Evolutionary conservation across 192 early-diverging fungal species (phyloP), one percentile per base, ranked within the genome.

Genomic region (Haplosporangium gracile): DNA sequence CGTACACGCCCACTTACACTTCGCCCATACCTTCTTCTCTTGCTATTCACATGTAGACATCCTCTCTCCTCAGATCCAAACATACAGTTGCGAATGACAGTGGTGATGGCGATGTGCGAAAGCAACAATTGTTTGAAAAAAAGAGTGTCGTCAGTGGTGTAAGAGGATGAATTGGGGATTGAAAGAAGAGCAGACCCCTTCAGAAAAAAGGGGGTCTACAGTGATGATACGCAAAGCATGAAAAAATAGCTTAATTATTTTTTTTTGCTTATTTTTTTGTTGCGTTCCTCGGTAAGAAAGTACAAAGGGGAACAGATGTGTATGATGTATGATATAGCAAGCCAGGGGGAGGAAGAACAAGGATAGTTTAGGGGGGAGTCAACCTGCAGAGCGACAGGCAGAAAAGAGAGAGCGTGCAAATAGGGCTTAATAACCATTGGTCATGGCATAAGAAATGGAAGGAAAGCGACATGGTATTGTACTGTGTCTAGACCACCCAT

Each of bases 221-320:
- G 16, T 49, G 18, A 3, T 6, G 16, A 51, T 51, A 43, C 5
- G 49, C 24, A n/a, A 2, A 57, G 4, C 26, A 65, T 9, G 2
- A 15, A 32, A 63, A 29, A 10, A 16, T 32, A 65, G 60, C 60
- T 65, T 60, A 60, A 7, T 60, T 60, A 7, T 60, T 60, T 60
- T 60, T 60, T 55, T 24, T 24, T 4, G 15, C 43, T 13, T 13
- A 9, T 57, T 24, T 57, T 57, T 57, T 65, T 32, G 8, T 65
- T 65, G 60, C 60, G 55, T 32, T 65, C 29, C 60, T 65, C 60
- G 60, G 60, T 65, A 65, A 65, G 11, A 32, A 65, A 65, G 8
- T 24, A 32, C 2, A 63, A 63, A 0, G 11, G 24, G 60, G 11
- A 13, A 32, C 26, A 34, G 4, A 65, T 32, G 60, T 24, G 55